phyloP scores from a whole-genome alignment of 805 yeast genomes.

The Maudiozyma saulgeensis region DNA sequence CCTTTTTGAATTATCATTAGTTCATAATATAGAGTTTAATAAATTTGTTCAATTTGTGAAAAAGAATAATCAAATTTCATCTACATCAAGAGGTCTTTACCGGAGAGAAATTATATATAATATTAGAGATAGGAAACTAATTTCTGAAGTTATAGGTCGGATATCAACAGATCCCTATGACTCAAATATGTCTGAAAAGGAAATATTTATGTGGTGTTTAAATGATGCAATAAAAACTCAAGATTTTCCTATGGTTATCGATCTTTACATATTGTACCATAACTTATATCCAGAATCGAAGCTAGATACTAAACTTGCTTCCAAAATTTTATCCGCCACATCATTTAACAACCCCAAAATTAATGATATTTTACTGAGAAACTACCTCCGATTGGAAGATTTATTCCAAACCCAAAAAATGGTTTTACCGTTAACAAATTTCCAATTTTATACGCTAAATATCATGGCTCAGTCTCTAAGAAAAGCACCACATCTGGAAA shows the following conservation, averaged over 20 bases:
- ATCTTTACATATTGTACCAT: constrained; percentile 15
- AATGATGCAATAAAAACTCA: constrained; percentile 9
- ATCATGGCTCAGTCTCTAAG: constrained; percentile 16
- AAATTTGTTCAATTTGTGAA: constrained; percentile 1
- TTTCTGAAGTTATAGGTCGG: not conserved
- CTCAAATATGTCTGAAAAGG: not conserved
- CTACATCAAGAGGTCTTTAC: constrained; percentile 6
- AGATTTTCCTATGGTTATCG: constrained; percentile 16
- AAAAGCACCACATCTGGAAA: constrained; percentile 8
- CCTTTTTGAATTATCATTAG: not conserved
- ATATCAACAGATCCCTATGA: not conserved
- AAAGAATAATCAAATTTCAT: not conserved
- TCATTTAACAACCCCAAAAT: constrained; percentile 17
- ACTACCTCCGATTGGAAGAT: constrained; percentile 8
- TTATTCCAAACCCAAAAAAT: constrained; percentile 4
- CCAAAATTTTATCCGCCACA: constrained; percentile 11
- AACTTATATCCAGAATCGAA: constrained; percentile 4
- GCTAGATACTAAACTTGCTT: constrained; percentile 4
- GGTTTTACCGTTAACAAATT: constrained; percentile 4
- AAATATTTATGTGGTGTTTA: constrained; percentile 11
- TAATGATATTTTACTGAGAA: constrained; percentile 12
- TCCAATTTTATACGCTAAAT: constrained; percentile 14
- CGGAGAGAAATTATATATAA: constrained; percentile 7
- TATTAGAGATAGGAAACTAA: not conserved
- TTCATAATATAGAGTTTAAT: not conserved